Conservation (phyloP, 371 early-diverging fungal genomes). For the Mycotypha africana region DNA sequence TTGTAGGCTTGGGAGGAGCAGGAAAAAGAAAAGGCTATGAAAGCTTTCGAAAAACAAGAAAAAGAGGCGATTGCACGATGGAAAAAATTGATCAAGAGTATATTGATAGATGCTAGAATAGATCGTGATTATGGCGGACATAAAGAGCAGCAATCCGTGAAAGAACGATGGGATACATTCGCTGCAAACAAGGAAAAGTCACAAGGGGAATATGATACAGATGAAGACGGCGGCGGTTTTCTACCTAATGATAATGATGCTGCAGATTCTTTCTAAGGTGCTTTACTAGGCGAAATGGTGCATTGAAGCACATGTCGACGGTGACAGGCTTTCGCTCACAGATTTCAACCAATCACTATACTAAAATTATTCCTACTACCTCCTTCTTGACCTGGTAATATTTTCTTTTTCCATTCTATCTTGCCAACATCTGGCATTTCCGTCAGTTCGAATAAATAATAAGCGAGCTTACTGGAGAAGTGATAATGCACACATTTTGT, state of each 20-base stretch:
- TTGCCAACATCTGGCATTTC: conserved; percentile 3
- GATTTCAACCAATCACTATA: too few species aligned
- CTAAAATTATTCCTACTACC: conserved; percentile 65
- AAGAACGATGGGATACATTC: too few species aligned
- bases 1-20: conserved; percentile 47
- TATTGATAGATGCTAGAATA: conserved; percentile 48
- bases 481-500: conserved; percentile 53
- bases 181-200: too few species aligned
- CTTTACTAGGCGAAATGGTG: too few species aligned
- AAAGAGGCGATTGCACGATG: conserved; percentile 50
- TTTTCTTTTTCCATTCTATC: conserved; percentile 41
- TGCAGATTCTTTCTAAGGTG: too few species aligned
- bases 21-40: conserved; percentile 32
- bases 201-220: too few species aligned
- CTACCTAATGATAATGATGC: too few species aligned
- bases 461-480: conserved; percentile 57
- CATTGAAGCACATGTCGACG: too few species aligned
- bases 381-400: conserved; percentile 48
- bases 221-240: too few species aligned
- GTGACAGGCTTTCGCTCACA: too few species aligned
- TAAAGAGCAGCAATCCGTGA: too few species aligned
- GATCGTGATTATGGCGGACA: conserved; percentile 40
- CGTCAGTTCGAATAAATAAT: not conserved
- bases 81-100: conserved; percentile 54
- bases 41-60: conserved; percentile 43